A percentile compares a stretch with the other conserved stretches of the same genome.
Evolutionary conservation across 2,329 filamentous ascomycete genomes (phyloP).

Genomic region (Teratosphaeria viscida): DNA sequence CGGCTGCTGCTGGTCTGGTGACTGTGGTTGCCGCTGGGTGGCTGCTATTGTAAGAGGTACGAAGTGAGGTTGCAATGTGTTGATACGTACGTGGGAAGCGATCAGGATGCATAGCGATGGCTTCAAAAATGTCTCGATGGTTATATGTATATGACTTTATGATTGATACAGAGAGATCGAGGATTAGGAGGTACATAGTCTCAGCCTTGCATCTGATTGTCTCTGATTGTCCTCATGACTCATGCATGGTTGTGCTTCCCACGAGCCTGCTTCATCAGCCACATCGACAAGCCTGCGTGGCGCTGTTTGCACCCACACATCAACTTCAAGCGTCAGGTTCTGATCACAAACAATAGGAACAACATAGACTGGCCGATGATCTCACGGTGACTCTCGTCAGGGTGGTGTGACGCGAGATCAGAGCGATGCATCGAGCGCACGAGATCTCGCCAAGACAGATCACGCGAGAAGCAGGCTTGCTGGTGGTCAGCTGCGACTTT

Average conservation of each 20-base stretch:
- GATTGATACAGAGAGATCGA: neutral
- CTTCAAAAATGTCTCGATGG: neutral
- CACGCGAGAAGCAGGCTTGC: neutral
- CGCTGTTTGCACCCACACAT: neutral
- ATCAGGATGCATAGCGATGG: neutral
- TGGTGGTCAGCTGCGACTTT: neutral
- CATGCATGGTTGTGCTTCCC: neutral
- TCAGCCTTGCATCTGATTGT: neutral
- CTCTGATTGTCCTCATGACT: neutral
- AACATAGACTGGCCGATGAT: neutral
- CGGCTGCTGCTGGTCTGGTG: neutral
- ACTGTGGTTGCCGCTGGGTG: neutral
- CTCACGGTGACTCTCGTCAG: neutral
- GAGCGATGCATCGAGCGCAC: neutral
- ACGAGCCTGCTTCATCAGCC: neutral
- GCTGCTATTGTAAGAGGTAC: neutral
- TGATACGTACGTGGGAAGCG: neutral
- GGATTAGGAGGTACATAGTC: neutral
- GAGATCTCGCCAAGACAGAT: neutral
- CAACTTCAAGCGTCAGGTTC: neutral
- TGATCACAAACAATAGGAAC: neutral
- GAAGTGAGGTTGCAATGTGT: neutral
- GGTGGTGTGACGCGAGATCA: neutral
- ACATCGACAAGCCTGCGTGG: neutral
- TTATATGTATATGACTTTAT: neutral